Evolutionary conservation across 2,329 filamentous ascomycete species (phyloP).

Genomic region (Colletotrichum brevisporum): DNA sequence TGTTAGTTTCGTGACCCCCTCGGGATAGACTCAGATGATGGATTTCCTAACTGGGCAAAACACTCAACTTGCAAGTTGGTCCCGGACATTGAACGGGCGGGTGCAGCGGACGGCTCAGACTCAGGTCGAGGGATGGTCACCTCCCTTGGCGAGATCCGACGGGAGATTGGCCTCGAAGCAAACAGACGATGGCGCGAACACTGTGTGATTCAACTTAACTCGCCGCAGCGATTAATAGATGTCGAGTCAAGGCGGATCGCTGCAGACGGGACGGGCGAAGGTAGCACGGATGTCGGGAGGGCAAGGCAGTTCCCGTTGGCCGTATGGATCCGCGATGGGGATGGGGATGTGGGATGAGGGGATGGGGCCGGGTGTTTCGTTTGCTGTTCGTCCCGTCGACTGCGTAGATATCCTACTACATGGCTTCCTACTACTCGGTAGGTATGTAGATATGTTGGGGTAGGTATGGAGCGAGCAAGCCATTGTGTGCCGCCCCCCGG

Average conservation of each 20-base stretch:
- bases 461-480: no score
- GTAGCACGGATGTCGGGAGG: slow-evolving; percentile 2
- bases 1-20: slow-evolving; percentile 13
- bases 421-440: no score
- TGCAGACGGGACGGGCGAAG: slow-evolving; percentile 1
- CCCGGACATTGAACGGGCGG: background rate
- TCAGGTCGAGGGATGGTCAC: background rate
- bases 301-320: slow-evolving; percentile 11
- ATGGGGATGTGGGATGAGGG: no score
- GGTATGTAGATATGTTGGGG: no score
- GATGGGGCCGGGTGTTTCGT: no score
- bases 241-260: slow-evolving; percentile 10
- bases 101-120: slow-evolving; percentile 7
- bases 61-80: slow-evolving; percentile 8
- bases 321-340: background rate
- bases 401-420: no score
- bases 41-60: background rate
- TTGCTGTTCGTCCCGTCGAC: no score
- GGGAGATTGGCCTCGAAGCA: background rate
- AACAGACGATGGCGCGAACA: slow-evolving; percentile 1
- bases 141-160: slow-evolving; percentile 2
- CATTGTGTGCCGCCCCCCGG: no score
- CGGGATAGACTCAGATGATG: slow-evolving; percentile 27
- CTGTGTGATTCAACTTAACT: slow-evolving; percentile 11
- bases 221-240: background rate